phyloP scores from a whole-genome alignment of 768 basidiomycete genomes.

The Crucibulum laeve region DNA sequence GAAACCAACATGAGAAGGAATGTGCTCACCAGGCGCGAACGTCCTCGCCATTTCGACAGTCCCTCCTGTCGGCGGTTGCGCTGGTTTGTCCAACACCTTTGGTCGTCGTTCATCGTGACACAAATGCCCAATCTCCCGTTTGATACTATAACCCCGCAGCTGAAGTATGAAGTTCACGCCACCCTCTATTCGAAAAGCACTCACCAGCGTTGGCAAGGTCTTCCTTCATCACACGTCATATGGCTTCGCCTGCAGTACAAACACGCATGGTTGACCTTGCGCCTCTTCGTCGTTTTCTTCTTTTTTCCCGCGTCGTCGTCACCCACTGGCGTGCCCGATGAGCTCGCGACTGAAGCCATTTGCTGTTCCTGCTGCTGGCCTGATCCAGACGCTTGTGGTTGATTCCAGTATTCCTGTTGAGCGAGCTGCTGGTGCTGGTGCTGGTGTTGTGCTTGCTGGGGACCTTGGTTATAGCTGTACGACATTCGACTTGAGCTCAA shows the following conservation, averaged over 20 bases:
- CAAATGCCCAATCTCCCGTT: slow-evolving; percentile 92
- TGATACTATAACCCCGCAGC: slow-evolving; percentile 61
- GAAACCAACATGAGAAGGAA: background rate
- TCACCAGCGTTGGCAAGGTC: slow-evolving; percentile 92
- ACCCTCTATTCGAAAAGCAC: slow-evolving; percentile 26
- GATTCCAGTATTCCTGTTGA: too few species aligned
- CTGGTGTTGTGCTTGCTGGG: too few species aligned
- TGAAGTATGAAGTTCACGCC: slow-evolving; percentile 3
- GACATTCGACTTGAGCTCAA: too few species aligned
- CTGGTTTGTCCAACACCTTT: slow-evolving; percentile 44
- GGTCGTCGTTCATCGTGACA: slow-evolving; percentile 84
- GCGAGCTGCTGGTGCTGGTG: too few species aligned
- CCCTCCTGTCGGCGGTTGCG: slow-evolving; percentile 19
- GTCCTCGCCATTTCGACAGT: slow-evolving; percentile 28
- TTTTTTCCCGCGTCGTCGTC: slow-evolving; percentile 37
- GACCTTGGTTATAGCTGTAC: too few species aligned
- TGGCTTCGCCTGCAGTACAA: slow-evolving; percentile 90
- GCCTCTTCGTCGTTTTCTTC: slow-evolving; percentile 57
- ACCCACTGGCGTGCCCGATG: too few species aligned
- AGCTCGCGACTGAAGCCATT: too few species aligned
- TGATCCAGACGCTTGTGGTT: too few species aligned
- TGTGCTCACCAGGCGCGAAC: slow-evolving; percentile 42
- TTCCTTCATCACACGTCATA: slow-evolving; percentile 88
- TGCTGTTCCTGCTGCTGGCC: too few species aligned
- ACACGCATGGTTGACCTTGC: slow-evolving; percentile 92